Percentiles rank a stretch among this genome's conserved stretches.
phyloP scores from a whole-genome alignment of 306 rosid genomes.

The Medicago ruthenica region DNA sequence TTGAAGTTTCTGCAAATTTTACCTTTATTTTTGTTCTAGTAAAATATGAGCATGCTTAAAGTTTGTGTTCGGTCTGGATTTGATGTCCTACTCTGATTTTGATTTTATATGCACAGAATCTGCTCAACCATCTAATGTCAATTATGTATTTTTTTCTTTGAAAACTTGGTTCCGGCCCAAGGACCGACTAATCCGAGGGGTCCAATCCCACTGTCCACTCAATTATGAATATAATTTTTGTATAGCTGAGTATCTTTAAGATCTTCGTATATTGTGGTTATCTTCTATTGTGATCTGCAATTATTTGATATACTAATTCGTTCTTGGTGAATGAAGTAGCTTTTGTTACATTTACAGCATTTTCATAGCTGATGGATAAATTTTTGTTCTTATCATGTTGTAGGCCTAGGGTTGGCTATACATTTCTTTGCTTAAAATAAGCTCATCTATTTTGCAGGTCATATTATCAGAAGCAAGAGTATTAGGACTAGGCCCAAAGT shows the following conservation, averaged over 20 bases:
- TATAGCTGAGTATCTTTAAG: not conserved
- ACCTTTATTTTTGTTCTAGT: not conserved
- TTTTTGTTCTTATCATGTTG: not conserved
- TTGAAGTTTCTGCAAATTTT: not conserved
- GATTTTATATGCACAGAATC: not conserved
- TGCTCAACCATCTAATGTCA: not conserved
- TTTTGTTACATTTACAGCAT: not conserved
- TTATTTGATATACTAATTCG: not conserved
- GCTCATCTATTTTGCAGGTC: constrained; percentile 57
- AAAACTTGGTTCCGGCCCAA: too few relatives aligned
- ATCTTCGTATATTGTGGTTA: constrained; percentile 5
- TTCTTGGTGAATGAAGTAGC: constrained; percentile 8
- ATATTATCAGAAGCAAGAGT: constrained; percentile 84
- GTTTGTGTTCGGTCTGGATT: not conserved
- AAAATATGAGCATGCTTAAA: not conserved
- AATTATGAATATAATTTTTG: not conserved
- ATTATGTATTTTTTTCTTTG: not conserved
- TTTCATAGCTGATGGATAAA: constrained; percentile 4
- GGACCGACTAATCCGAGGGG: too few relatives aligned
- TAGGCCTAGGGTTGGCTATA: constrained; percentile 4
- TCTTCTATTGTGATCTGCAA: not conserved
- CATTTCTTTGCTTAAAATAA: constrained; percentile 33
- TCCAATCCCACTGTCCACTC: too few relatives aligned
- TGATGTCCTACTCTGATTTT: not conserved
- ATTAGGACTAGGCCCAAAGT: constrained; percentile 87